Conservation (phyloP, 306 rosid genomes). For the Astragalus glycyphyllos region DNA sequence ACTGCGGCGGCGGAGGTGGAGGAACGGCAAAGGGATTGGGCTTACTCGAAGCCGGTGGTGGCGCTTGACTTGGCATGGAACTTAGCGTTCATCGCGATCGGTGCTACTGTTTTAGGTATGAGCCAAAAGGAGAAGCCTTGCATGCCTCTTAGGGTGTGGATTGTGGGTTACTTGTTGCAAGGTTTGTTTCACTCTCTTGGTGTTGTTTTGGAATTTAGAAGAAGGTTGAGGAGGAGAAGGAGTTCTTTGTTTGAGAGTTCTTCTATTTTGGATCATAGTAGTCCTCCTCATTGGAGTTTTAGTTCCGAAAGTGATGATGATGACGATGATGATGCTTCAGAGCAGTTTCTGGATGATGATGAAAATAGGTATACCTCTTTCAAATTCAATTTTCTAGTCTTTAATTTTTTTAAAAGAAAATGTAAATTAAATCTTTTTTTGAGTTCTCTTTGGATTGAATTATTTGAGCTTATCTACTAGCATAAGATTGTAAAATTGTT, state of each 20-base stretch:
- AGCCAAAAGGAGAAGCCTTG: conserved; percentile 65
- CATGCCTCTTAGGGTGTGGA: conserved; percentile 83
- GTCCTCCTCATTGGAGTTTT: conserved; percentile 33
- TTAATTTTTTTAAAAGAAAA: neutral
- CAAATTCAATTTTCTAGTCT: neutral
- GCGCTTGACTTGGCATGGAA: conserved; percentile 75
- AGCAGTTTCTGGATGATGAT: conserved; percentile 42
- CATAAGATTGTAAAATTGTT: no score
- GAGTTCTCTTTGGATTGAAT: no score
- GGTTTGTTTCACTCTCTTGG: conserved; percentile 64
- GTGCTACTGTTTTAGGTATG: conserved; percentile 53
- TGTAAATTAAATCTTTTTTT: no score
- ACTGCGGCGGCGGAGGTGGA: conserved; percentile 86
- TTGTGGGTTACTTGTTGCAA: conserved; percentile 67
- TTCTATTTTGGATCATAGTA: neutral
- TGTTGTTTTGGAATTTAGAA: conserved; percentile 58
- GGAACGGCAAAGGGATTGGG: conserved; percentile 82
- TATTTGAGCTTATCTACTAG: no score
- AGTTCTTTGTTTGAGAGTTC: conserved; percentile 6
- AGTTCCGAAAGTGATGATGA: conserved; percentile 48
- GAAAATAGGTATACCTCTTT: conserved; percentile 56
- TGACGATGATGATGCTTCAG: conserved; percentile 37
- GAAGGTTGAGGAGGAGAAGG: conserved; percentile 39
- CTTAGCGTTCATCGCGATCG: conserved; percentile 56
- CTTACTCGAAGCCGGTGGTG: conserved; percentile 70